Evolutionary conservation across 2,329 filamentous ascomycete genomes (phyloP).

Genomic region (Fusarium azukiicola): DNA sequence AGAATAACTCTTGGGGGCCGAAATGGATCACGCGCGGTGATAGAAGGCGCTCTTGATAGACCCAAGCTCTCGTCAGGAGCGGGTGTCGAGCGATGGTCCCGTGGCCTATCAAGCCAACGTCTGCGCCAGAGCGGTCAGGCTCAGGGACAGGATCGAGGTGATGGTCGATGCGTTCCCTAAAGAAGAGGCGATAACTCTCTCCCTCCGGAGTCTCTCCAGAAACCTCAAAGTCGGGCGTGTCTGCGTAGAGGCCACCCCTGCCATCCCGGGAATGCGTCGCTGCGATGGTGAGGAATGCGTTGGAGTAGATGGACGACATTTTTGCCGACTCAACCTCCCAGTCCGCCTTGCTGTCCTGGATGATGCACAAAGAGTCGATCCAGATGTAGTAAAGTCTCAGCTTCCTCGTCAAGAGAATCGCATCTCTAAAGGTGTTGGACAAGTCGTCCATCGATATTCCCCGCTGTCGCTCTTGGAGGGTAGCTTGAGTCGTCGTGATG

Average conservation of each 20-base stretch:
- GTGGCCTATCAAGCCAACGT: constrained; percentile 6
- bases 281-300: constrained; percentile 43
- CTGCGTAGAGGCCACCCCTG: constrained; percentile 30
- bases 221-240: constrained; percentile 18
- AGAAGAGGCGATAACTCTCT: constrained; percentile 20
- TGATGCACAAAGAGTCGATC: constrained; percentile 44
- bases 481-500: constrained; percentile 18
- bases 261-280: constrained; percentile 36
- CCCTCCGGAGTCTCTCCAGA: constrained; percentile 7
- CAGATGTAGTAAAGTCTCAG: constrained; percentile 45
- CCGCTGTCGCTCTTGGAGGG: constrained; percentile 19
- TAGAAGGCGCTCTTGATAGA: constrained; percentile 51
- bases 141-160: constrained; percentile 9
- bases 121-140: background rate
- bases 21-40: constrained; percentile 51
- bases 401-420: constrained; percentile 23
- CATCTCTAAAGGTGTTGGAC: constrained; percentile 34
- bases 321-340: constrained; percentile 45
- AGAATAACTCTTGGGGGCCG: constrained; percentile 39
- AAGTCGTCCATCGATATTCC: constrained; percentile 22
- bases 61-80: constrained; percentile 47
- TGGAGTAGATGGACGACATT: constrained; percentile 48
- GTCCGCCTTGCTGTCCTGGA: constrained; percentile 46
- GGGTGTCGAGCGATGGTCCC: constrained; percentile 31
- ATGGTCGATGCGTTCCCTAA: constrained; percentile 19